phyloP scores from a whole-genome alignment of 1,284 basidiomycete species.

The Fomitopsis palustris region DNA sequence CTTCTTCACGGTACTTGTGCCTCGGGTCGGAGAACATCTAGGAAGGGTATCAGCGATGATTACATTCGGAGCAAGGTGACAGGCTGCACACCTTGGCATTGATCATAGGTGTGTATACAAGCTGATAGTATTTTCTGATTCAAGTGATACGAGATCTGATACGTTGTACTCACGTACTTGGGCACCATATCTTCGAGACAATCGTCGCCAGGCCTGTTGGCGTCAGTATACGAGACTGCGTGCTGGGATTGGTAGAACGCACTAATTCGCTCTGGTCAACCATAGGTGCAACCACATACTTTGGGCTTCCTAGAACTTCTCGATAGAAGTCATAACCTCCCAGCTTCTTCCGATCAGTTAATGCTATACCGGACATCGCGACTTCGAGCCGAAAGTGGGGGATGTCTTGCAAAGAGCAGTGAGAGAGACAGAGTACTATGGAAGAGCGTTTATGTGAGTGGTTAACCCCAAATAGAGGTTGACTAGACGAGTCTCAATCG shows the following conservation, averaged over 20 bases:
- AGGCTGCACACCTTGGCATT: slow-evolving; percentile 68
- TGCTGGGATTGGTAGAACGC: slow-evolving; percentile 29
- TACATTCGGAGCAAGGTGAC: background rate
- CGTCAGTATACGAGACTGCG: too few relatives aligned
- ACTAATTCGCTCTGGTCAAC: slow-evolving; percentile 97
- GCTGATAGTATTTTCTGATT: slow-evolving; percentile 33
- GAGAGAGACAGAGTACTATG: too few relatives aligned
- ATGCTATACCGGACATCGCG: slow-evolving; percentile 21
- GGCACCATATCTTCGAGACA: slow-evolving; percentile 85
- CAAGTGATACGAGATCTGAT: slow-evolving; percentile 7
- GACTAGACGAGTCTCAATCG: too few relatives aligned
- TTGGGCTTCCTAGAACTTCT: slow-evolving; percentile 76
- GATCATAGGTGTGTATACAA: slow-evolving; percentile 97
- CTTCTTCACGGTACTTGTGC: slow-evolving; percentile 53
- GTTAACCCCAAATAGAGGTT: too few relatives aligned
- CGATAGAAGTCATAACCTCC: slow-evolving; percentile 82
- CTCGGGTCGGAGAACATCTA: slow-evolving; percentile 64
- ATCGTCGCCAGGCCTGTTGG: slow-evolving; percentile 80
- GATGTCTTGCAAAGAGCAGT: too few relatives aligned
- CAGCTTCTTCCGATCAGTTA: slow-evolving; percentile 45
- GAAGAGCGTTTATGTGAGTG: too few relatives aligned
- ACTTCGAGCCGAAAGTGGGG: background rate
- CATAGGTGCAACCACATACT: slow-evolving; percentile 94
- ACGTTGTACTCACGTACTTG: slow-evolving; percentile 43
- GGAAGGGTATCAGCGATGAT: background rate